Evolutionary conservation across 2,329 filamentous ascomycete genomes (phyloP), one percentile per base, ranked within the genome.

Genomic region (Trichoderma semiorbis): DNA sequence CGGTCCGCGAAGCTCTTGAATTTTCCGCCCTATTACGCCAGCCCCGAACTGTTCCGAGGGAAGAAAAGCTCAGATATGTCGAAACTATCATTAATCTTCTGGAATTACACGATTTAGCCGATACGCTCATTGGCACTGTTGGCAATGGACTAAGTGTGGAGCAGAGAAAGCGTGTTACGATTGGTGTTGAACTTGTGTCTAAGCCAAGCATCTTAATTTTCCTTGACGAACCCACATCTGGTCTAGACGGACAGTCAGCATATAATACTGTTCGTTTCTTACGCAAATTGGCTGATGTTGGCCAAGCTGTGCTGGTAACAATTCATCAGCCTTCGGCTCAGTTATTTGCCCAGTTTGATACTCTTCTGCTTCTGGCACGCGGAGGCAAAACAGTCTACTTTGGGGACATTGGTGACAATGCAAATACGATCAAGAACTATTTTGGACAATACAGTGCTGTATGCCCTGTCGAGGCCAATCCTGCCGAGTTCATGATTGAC

Each of bases 61-160:
- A 88, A 67, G 92, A 94, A 76, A 95, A 95, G 80, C 81, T 93
- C 1, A 87, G 86, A 3, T 95, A 95, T 74, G 93, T 95, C 11
- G 88, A 93, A 64, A 91, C 92, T 72, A 91, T 95, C 47, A 93
- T 96, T 76, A 91, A 93, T 75, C 80, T 87, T 0, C 77, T 88
- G 0, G 85, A 87, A 71, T 80, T 88, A 4, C 80, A 83, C 53
- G 83, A 85, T 28, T 77, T 87, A 4, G 82, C 81, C 1, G 81
- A 87, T 67, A 85, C 85, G 0, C 77, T 87, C 0, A 85, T 88
- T 28, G 85, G 85, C 1, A 73, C 77, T 7, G 77, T 83, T 3
- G 92, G 92, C 61, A 80, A 80, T 6, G 84, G 85, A 1, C 73
- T 90, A 8, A 87, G 85, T 50, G 83, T 86, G 1, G 85, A 87